Evolutionary conservation across 2,329 filamentous ascomycete genomes (phyloP).

Genomic region (Dissoconium aciculare): DNA sequence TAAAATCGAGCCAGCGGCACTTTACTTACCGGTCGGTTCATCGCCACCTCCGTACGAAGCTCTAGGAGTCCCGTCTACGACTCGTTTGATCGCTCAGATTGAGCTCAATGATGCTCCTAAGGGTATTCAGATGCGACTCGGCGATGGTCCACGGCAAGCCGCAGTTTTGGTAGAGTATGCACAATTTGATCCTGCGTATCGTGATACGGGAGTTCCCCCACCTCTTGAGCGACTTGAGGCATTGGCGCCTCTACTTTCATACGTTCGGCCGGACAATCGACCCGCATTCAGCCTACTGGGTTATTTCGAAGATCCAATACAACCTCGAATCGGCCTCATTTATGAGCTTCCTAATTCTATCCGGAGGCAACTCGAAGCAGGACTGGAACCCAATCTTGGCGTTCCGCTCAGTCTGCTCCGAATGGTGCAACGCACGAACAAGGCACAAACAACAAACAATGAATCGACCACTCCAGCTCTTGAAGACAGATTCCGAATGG

Average conservation of each 20-base stretch:
- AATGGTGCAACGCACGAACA: conserved; percentile 33
- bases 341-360: conserved; percentile 52
- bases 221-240: conserved; percentile 32
- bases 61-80: conserved; percentile 29
- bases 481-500: conserved; percentile 62
- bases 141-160: conserved; percentile 24
- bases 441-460: conserved; percentile 27
- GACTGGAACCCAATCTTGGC: conserved; percentile 15
- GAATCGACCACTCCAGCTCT: conserved; percentile 43
- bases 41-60: conserved; percentile 36
- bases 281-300: conserved; percentile 43
- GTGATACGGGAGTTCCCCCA: conserved; percentile 32
- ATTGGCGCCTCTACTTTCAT: conserved; percentile 21
- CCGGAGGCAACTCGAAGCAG: conserved; percentile 31
- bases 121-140: conserved; percentile 23
- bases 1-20: conserved; percentile 29
- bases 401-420: conserved; percentile 32
- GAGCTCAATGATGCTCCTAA: conserved; percentile 16
- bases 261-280: conserved; percentile 22
- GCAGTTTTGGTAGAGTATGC: conserved; percentile 58
- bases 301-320: conserved; percentile 62
- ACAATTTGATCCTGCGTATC: conserved; percentile 34
- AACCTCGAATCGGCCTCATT: conserved; percentile 54
- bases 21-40: conserved; percentile 32
- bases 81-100: conserved; percentile 32